phyloP scores from a whole-genome alignment of 768 basidiomycete genomes.

The Collybiopsis luxurians region DNA sequence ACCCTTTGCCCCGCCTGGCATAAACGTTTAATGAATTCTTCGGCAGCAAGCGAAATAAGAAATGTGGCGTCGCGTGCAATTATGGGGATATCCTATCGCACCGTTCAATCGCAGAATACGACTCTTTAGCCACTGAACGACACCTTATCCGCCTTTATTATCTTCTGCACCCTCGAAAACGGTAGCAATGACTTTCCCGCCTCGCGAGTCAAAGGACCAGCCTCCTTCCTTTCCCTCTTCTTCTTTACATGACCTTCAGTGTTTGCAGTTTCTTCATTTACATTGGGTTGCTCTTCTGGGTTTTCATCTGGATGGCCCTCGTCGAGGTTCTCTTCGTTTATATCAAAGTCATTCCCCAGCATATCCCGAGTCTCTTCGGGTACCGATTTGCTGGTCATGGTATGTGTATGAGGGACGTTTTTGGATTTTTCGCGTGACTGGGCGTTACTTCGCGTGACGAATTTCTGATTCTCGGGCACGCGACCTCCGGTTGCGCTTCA shows the following conservation, averaged over 20 bases:
- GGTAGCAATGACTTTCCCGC: constrained; percentile 3
- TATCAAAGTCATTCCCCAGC: too few relatives aligned
- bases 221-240: constrained; percentile 2
- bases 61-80: constrained; percentile 77
- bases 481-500: too few relatives aligned
- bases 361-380: too few relatives aligned
- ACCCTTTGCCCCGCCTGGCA: constrained; percentile 67
- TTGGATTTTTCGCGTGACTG: too few relatives aligned
- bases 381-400: too few relatives aligned
- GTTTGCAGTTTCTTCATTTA: too few relatives aligned
- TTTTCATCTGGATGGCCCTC: too few relatives aligned
- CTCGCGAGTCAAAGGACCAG: not conserved
- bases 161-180: constrained; percentile 35
- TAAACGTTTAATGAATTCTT: constrained; percentile 81
- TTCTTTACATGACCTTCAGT: not conserved
- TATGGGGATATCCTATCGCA: constrained; percentile 65
- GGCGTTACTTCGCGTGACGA: too few relatives aligned
- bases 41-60: constrained; percentile 79
- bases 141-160: constrained; percentile 65
- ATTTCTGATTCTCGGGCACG: too few relatives aligned
- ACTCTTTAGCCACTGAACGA: constrained; percentile 26
- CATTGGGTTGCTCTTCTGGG: too few relatives aligned
- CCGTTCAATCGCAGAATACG: not conserved
- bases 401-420: too few relatives aligned
- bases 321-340: too few relatives aligned